Base-by-base conservation (phyloP, 2,329 filamentous ascomycete genomes). In the Fusarium poae region DNA sequence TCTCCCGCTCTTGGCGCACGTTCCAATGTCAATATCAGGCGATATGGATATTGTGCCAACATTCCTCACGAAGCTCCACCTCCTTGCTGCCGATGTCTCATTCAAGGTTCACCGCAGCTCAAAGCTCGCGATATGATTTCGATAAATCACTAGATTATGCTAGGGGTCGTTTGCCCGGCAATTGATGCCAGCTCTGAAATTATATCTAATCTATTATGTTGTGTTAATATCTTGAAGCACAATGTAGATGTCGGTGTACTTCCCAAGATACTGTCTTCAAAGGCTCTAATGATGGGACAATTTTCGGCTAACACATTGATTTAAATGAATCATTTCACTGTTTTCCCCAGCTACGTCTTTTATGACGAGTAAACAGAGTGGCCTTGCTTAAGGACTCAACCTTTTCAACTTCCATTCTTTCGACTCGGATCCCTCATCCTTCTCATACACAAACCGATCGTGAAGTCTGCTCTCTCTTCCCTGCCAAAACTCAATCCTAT, bases 401-500 rank as follows among this genome's bases (percentile, higher is more conserved):
- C 92, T 88, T 73, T 93, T 85, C 72, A 96, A 80, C 75, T 80
- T 86, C 92, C 91, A 94, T 56, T 80, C 78, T 15, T 59, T 58
- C 21, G 30, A 42, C 18, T 72, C 81, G 13, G 74, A 77, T 50
- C 81, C 82, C 53, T 82, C 83, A 50, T 87, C 84, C 77, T 87
- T 89, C 57, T 89, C 88, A 81, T 97, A 98, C 65, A 90, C 86
- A 78, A 99, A 98, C 25, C 96, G 91, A 84, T 99, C 96, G 81
- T 99, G 96, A 79, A 99, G 81, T 62, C 96, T 86, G 81, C 91
- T 97, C 77, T 93, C 87, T 74, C 96, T 87, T 4, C 96, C 96
- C 84, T 97, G 94, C 89, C 96, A 99, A 78, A 99, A 99, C 85
- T 99, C 96, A 49, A 99, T 86, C 73, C 89, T 88, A 76, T 94